Evolutionary conservation across 2,329 filamentous ascomycete species (phyloP).

Genomic region (Nemania serpens): DNA sequence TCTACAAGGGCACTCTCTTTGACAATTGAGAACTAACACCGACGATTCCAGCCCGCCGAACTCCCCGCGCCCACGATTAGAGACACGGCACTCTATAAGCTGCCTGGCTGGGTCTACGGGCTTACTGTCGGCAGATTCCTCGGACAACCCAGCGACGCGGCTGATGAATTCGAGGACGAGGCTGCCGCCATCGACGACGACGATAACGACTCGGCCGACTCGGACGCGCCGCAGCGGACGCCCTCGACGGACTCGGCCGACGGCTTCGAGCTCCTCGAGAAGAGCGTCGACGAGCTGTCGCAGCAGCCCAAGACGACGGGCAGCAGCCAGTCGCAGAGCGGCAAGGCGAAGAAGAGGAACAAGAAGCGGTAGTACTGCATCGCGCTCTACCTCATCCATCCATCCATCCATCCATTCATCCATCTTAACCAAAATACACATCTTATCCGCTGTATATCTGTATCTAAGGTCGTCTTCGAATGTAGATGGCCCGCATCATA

Average conservation of each 20-base stretch:
- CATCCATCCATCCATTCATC: too few relatives aligned
- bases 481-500: too few relatives aligned
- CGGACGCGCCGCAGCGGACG: constrained; percentile 55
- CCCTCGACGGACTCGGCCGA: constrained; percentile 63
- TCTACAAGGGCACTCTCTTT: neutral
- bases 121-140: constrained; percentile 58
- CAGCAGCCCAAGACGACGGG: constrained; percentile 58
- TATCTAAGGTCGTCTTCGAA: too few relatives aligned
- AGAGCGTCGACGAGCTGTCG: constrained; percentile 60
- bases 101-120: constrained; percentile 75
- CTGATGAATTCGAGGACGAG: constrained; percentile 40
- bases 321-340: constrained; percentile 45
- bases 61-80: constrained; percentile 75
- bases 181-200: constrained; percentile 46
- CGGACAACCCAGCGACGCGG: constrained; percentile 41
- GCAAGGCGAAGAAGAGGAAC: constrained; percentile 57
- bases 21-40: constrained; percentile 11
- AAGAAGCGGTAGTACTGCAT: constrained; percentile 54
- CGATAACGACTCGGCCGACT: constrained; percentile 50
- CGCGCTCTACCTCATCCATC: too few relatives aligned
- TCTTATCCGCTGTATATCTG: too few relatives aligned
- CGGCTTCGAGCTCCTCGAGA: constrained; percentile 67
- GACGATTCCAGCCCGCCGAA: constrained; percentile 69
- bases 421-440: too few relatives aligned
- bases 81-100: constrained; percentile 80